phyloP scores from a whole-genome alignment of 345 rosid genomes.

The Hypericum perforatum region DNA sequence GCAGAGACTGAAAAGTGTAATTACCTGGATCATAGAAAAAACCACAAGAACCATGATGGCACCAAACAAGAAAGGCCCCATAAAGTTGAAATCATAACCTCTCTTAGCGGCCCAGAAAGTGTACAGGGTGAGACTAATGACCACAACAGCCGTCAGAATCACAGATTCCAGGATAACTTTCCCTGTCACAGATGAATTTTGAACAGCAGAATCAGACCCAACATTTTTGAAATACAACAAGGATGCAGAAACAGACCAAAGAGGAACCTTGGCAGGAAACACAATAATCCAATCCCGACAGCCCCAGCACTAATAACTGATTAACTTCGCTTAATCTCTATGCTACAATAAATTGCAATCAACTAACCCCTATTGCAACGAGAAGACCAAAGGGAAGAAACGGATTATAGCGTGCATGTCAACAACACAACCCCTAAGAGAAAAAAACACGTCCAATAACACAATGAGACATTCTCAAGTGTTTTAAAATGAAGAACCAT shows the following conservation, averaged over 20 bases:
- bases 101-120: constrained; percentile 93
- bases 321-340: too few species aligned
- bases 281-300: too few species aligned
- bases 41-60: constrained; percentile 52
- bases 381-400: too few species aligned
- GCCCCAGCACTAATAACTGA: too few species aligned
- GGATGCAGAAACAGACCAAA: constrained; percentile 2
- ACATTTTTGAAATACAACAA: neutral
- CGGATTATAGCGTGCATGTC: too few species aligned
- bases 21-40: constrained; percentile 71
- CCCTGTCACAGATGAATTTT: constrained; percentile 31
- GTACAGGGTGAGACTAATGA: constrained; percentile 65
- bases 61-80: constrained; percentile 87
- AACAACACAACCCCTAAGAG: too few species aligned
- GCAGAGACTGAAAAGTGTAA: neutral
- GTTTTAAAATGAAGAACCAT: too few species aligned
- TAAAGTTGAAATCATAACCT: constrained; percentile 83
- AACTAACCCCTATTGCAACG: too few species aligned
- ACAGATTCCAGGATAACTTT: constrained; percentile 70
- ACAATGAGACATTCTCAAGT: too few species aligned
- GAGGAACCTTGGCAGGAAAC: neutral
- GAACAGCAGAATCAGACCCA: neutral
- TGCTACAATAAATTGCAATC: too few species aligned
- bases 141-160: constrained; percentile 67
- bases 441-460: too few species aligned